These are phyloP conservation scores for Malassezia psittaci DNA, from an alignment of 1,284 basidiomycete species.

Conservation along the genomic window DNA sequence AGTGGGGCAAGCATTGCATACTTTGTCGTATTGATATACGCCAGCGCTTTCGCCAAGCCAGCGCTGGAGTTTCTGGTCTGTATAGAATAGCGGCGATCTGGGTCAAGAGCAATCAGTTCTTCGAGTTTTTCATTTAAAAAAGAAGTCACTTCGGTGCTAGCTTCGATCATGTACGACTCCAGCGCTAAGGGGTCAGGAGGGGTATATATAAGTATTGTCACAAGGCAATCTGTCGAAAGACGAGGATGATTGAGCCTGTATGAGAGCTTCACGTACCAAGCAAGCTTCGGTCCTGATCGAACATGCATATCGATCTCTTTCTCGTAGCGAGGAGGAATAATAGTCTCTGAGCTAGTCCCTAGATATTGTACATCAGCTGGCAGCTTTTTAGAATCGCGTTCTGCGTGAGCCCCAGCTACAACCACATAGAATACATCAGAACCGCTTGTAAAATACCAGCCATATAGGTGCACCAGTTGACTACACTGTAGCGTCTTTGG, in stretches of 20 bases:
- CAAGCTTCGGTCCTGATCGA: background rate
- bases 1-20: too few species aligned
- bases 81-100: background rate
- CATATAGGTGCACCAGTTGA: background rate
- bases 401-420: background rate
- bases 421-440: background rate
- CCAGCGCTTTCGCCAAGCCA: too few species aligned
- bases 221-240: background rate
- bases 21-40: too few species aligned
- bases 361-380: background rate
- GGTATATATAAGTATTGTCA: conserved; percentile 1
- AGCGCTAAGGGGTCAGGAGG: conserved; percentile 5
- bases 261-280: background rate
- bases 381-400: background rate
- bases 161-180: background rate
- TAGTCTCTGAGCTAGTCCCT: background rate
- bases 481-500: background rate
- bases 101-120: conserved; percentile 12
- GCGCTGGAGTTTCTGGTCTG: too few species aligned
- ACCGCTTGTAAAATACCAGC: background rate
- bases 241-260: background rate
- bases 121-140: conserved; percentile 3
- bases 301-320: background rate
- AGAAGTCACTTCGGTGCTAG: background rate
- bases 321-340: background rate